Evolutionary conservation across 163 green algal species (phyloP), one percentile per base, ranked within the genome.

Genomic region (Scenedesmus sp.): DNA sequence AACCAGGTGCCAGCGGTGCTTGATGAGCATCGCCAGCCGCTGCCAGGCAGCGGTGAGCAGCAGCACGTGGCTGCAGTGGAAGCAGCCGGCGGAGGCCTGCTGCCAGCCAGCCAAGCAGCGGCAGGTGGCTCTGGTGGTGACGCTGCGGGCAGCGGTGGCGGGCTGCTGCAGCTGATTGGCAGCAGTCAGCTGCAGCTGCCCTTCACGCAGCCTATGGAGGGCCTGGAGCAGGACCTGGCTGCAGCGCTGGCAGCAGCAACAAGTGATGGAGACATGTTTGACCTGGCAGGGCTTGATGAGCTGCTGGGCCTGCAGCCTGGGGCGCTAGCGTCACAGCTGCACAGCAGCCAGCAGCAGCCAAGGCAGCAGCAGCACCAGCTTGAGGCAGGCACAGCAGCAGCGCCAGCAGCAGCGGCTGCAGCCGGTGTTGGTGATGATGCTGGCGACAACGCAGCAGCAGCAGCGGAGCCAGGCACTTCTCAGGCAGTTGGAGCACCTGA

Each of bases 171-270:
- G 54, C 64, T 90, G 10, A 20, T 81, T 8, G 16, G 5, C 26
- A 12, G 67, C 52, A 83, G 67, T 55, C 87, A 76, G 87, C 46
- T 91, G 87, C 86, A 84, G 64, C 46, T 91, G 70, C 87, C 56
- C 6, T 91, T 84, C 55, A 85, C 56, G 3, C 70, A 84, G 86
- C 67, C 67, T 23, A 70, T 90, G 76, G 64, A 88, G 10, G 83
- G 56, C 0, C 83, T 88, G 57, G 83, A 89, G 55, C 18, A 76
- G 1, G 52, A 85, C 67, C 23, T 82, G 76, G 73, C 62, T 82
- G 60, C 84, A 89, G 84, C 84, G 66, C 60, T 54, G 26, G 60
- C 84, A 82, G 84, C 84, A 89, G 26, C 81, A 62, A 34, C 81
- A 62, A 34, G 60, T n/a, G 18, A 20, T 52, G n/a, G 2, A 7